Evolutionary conservation across 768 basidiomycete species (phyloP), one percentile per base, ranked within the genome.

Genomic region (Termitomyces titanicus): DNA sequence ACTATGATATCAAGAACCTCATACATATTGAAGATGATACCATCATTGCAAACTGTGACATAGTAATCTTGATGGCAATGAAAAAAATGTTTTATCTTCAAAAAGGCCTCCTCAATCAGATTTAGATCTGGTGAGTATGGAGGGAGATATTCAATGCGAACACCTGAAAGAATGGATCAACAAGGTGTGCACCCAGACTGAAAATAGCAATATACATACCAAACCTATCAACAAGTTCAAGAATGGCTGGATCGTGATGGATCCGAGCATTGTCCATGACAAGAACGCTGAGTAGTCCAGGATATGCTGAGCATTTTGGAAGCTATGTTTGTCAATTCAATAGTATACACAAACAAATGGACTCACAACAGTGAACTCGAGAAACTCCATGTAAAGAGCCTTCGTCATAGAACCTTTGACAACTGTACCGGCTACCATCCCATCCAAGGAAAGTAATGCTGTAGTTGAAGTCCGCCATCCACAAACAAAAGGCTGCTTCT

Each of bases 221-320:
- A 55, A 40, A 56, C 5, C 38, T 24, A 18, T 66, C 61, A 34
- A 58, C 58, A 39, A 73, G 59, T 37, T 65, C 66, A 12, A 57
- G 22, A n/a, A 73, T 65, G 18, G 63, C 62, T 18, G 55, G 57
- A 2, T 66, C 63, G 51, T 72, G 71, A 46, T 72, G 68, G 37
- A 73, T 72, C 3, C 52, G 42, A 15, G 66, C 67, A 61, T 71
- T 72, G 47, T 71, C 72, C 69, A 74, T 71, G 3, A 69, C 56
- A 29, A 70, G 60, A 24, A 70, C 65, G 56, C 66, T 68, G 33
- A 66, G 55, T 24, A 47, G 56, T 15, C 68, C 69, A 3, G 69
- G 66, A 60, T 55, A 71, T 43, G 67, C 54, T 0, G 57, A 57
- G 24, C 58, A 64, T 18, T 61, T 49, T 5, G 66, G 68, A 31